Base-by-base conservation (phyloP, 345 rosid genomes). In the Diplotaxis tenuifolia region DNA sequence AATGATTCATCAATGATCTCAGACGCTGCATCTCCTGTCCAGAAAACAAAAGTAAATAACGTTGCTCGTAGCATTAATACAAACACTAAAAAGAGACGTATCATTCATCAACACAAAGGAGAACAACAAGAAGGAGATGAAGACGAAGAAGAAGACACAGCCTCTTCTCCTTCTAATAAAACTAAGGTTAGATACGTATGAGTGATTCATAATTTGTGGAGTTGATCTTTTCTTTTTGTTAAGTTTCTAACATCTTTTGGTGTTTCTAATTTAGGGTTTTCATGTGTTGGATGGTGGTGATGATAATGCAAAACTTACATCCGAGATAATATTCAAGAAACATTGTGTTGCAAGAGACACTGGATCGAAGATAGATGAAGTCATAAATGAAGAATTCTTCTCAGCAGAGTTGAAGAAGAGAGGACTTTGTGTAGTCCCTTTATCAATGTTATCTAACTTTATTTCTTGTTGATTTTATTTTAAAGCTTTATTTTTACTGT, bases 371-470 rank as follows among this genome's bases (percentile, higher is more conserved):
- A 70, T 76, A 57, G 42, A 8, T 45, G 52, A 45, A 45, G 19
- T 45, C 19, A n/a, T 45, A 45, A 15, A 45, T 69, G 75, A 56
- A 76, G 66, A 63, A 31, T 29, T 63, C 61, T 70, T 64, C 21
- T 76, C 60, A 8, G 54, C 66, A 14, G 71, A 76, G 47, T 19
- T 76, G 71, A 76, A 76, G 71, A 68, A 76, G 67, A 70, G 80
- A 76, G 80, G 80, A 64, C 80, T 76, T 64, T 76, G 80, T 70
- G 66, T 76, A 47, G 80, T 76, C 70, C 80, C 80, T 45, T 70
- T 76, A 57, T 64, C 80, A 0, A 45, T 63, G 61, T 70, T 76
- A 55, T 64, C 80, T 64, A 69, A 76, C 62, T 63, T 70, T 36
- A 47, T 70, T 75, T 69, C 64, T 75, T 75, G 70, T 58, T 57